Conservation (phyloP, 1,284 basidiomycete genomes). For the Porogramme epimiltina region DNA sequence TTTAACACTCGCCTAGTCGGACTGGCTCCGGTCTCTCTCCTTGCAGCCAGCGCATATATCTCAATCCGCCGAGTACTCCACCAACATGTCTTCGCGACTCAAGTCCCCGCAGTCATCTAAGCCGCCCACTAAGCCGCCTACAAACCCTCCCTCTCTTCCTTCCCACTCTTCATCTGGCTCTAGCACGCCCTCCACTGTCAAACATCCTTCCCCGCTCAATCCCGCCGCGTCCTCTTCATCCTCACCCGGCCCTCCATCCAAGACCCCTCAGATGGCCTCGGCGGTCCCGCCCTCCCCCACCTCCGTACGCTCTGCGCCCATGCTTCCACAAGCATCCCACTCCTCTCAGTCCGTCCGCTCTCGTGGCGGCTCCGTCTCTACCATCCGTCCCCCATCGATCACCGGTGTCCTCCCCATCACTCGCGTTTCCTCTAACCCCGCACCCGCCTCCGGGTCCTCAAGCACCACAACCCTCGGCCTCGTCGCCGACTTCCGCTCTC, state of each 20-base stretch:
- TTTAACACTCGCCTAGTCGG: no score
- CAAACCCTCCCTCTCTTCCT: not conserved
- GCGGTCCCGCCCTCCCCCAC: not conserved
- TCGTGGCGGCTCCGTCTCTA: conserved; percentile 24
- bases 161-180: conserved; percentile 10
- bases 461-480: conserved; percentile 16
- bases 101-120: not conserved
- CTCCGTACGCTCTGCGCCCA: not conserved
- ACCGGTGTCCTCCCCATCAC: conserved; percentile 11
- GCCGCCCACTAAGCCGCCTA: not conserved
- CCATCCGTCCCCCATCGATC: conserved; percentile 20
- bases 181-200: conserved; percentile 5
- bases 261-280: not conserved
- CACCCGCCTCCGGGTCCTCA: conserved; percentile 15
- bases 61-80: no score
- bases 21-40: no score
- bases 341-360: conserved; percentile 8
- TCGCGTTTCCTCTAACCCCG: conserved; percentile 28
- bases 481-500: conserved; percentile 10
- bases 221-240: conserved; percentile 5
- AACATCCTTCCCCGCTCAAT: conserved; percentile 14
- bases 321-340: conserved; percentile 6
- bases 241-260: not conserved
- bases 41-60: no score
- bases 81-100: conserved; percentile 2